Conservation (phyloP, 768 basidiomycete genomes). For the Rhodotorula diobovata region DNA sequence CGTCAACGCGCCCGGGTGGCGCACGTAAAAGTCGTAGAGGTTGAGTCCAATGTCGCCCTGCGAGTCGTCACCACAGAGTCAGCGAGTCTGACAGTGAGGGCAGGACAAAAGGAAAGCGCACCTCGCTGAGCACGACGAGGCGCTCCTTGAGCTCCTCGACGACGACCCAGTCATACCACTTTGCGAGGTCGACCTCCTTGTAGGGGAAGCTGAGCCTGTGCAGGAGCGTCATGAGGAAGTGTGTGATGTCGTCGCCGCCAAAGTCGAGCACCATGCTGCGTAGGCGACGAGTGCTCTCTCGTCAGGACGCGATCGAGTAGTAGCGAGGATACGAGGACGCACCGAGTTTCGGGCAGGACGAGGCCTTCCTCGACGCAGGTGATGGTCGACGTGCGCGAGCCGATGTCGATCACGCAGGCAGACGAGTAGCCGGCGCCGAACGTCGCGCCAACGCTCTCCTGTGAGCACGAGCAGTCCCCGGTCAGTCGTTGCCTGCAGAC, state of each 20-base stretch:
- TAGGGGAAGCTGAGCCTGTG: slow-evolving; percentile 83
- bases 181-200: slow-evolving; percentile 68
- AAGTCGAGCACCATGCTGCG: slow-evolving; percentile 72
- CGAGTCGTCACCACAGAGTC: neutral
- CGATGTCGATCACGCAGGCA: slow-evolving; percentile 94
- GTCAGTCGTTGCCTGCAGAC: neutral
- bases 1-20: slow-evolving; percentile 67
- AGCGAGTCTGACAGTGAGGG: neutral
- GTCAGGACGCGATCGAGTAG: neutral
- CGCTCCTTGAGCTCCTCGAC: slow-evolving; percentile 86
- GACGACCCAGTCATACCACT: slow-evolving; percentile 79
- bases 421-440: slow-evolving; percentile 92
- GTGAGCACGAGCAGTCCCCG: slow-evolving; percentile 3
- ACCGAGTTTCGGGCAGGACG: slow-evolving; percentile 82
- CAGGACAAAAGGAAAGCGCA: slow-evolving; percentile 47
- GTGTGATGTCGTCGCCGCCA: slow-evolving; percentile 92
- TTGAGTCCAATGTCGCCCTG: slow-evolving; percentile 86
- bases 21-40: slow-evolving; percentile 81
- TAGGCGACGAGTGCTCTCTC: too few relatives aligned
- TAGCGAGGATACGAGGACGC: slow-evolving; percentile 32
- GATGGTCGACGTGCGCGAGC: slow-evolving; percentile 74
- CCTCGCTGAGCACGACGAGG: slow-evolving; percentile 81
- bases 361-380: slow-evolving; percentile 93
- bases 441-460: slow-evolving; percentile 90
- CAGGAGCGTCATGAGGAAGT: slow-evolving; percentile 58